A percentile compares a stretch with the other conserved stretches of the same genome.
phyloP scores from a whole-genome alignment of 2,329 filamentous ascomycete species.

The Alternaria sp. region DNA sequence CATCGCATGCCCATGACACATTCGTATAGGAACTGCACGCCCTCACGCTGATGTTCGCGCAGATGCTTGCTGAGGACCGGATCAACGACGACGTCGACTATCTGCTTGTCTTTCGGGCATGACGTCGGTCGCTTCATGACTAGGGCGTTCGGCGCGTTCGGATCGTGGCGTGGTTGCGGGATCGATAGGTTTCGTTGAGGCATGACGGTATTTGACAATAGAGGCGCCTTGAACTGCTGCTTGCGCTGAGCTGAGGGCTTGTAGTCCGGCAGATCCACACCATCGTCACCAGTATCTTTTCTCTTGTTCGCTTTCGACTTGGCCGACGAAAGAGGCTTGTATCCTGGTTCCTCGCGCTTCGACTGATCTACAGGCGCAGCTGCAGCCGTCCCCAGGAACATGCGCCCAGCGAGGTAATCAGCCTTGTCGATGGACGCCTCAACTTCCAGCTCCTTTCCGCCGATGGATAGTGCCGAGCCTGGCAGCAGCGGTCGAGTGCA shows the following conservation, averaged over 20 bases:
- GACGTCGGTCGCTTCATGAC: conserved; percentile 69
- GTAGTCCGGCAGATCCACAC: conserved; percentile 47
- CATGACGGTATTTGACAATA: conserved; percentile 61
- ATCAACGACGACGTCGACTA: conserved; percentile 76
- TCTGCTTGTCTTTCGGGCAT: conserved; percentile 65
- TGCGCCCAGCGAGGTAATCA: conserved; percentile 62
- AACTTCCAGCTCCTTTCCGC: conserved; percentile 72
- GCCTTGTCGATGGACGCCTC: conserved; percentile 66
- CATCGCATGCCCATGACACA: conserved; percentile 76
- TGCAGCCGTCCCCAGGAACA: conserved; percentile 48
- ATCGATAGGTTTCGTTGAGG: conserved; percentile 54
- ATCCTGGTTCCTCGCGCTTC: conserved; percentile 20
- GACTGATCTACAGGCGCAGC: conserved; percentile 24
- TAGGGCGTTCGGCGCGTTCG: conserved; percentile 63
- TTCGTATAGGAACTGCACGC: conserved; percentile 75
- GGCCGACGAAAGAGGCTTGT: conserved; percentile 17
- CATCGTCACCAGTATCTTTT: conserved; percentile 21
- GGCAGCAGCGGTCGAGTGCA: conserved; percentile 64
- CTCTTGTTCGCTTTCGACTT: conserved; percentile 24
- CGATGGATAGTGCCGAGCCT: conserved; percentile 66
- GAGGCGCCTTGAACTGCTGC: conserved; percentile 66
- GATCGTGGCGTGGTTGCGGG: conserved; percentile 70
- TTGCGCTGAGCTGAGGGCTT: conserved; percentile 49
- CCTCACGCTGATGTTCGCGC: conserved; percentile 71
- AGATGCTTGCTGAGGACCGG: conserved; percentile 68